phyloP scores from a whole-genome alignment of 1,139 yeast species.

The Kurtzmaniella quercitrusa region DNA sequence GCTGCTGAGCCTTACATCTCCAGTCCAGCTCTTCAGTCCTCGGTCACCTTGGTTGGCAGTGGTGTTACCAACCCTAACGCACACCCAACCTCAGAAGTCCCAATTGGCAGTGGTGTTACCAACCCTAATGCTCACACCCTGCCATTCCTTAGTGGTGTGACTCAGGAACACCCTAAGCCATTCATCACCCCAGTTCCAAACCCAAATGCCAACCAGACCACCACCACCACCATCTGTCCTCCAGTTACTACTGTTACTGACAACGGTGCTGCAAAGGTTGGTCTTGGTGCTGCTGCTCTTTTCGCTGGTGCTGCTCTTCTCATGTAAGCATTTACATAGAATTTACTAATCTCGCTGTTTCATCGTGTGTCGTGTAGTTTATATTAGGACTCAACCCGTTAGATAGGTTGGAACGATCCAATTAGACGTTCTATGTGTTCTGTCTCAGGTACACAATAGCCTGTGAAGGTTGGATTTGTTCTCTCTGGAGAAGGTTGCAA shows the following conservation, averaged over 20 bases:
- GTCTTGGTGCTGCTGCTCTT: constrained; percentile 16
- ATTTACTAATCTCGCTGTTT: background rate
- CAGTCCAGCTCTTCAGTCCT: background rate
- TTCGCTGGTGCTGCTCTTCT: constrained; percentile 17
- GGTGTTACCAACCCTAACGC: too few relatives aligned
- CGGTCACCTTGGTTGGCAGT: too few relatives aligned
- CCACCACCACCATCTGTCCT: background rate
- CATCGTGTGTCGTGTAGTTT: too few relatives aligned
- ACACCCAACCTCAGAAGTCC: too few relatives aligned
- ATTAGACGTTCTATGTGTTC: too few relatives aligned
- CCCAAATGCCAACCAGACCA: background rate
- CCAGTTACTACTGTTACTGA: constrained; percentile 8
- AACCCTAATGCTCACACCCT: too few relatives aligned
- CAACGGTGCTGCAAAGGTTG: constrained; percentile 16
- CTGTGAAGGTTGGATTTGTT: background rate
- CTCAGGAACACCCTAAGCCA: too few relatives aligned
- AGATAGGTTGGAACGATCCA: too few relatives aligned
- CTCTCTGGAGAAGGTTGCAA: background rate
- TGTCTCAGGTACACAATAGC: too few relatives aligned
- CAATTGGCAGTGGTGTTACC: too few relatives aligned
- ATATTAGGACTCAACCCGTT: too few relatives aligned
- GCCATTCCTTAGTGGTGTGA: background rate
- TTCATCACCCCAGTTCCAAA: too few relatives aligned
- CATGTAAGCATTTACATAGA: constrained; percentile 1
- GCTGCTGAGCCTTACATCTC: background rate